Conservation (phyloP, 306 rosid genomes). For the Rubus parviflorus region DNA sequence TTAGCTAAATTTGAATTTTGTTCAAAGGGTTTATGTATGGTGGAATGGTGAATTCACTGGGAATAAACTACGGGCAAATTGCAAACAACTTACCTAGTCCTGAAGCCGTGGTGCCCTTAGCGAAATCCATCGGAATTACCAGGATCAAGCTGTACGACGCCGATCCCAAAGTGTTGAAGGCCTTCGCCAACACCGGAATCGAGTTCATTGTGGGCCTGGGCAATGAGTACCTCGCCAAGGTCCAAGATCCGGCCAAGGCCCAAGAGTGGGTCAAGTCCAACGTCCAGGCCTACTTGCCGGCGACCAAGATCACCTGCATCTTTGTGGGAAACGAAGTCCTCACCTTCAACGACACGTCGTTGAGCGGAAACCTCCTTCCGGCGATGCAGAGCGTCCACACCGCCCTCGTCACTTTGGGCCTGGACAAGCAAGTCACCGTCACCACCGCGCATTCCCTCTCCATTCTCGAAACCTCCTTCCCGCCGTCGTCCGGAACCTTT, state of each 20-base stretch:
- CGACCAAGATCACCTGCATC: constrained; percentile 73
- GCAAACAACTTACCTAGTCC: constrained; percentile 84
- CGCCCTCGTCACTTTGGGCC: constrained; percentile 51
- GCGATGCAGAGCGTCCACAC: constrained; percentile 86
- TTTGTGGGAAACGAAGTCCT: constrained; percentile 91
- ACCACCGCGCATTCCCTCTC: constrained; percentile 85
- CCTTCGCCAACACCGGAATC: constrained; percentile 73
- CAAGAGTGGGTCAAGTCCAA: constrained; percentile 76
- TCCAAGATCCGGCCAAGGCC: constrained; percentile 64
- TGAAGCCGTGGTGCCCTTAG: constrained; percentile 56
- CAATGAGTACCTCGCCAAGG: constrained; percentile 62
- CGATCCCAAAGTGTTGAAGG: constrained; percentile 65
- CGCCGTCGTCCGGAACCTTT: constrained; percentile 83
- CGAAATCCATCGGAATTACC: constrained; percentile 76
- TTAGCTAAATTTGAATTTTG: not conserved
- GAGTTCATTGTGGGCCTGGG: constrained; percentile 83
- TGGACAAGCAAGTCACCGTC: constrained; percentile 66
- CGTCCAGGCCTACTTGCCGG: constrained; percentile 64
- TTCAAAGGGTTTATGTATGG: constrained; percentile 31
- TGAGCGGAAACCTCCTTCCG: constrained; percentile 58
- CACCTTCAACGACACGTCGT: constrained; percentile 79
- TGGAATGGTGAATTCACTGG: constrained; percentile 48
- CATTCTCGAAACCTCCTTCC: constrained; percentile 69
- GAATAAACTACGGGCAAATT: constrained; percentile 93
- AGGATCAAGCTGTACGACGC: constrained; percentile 94